Percentiles rank a stretch among this genome's conserved stretches.
phyloP scores from a whole-genome alignment of 2,329 filamentous ascomycete genomes.

The Colletotrichum caudatum region DNA sequence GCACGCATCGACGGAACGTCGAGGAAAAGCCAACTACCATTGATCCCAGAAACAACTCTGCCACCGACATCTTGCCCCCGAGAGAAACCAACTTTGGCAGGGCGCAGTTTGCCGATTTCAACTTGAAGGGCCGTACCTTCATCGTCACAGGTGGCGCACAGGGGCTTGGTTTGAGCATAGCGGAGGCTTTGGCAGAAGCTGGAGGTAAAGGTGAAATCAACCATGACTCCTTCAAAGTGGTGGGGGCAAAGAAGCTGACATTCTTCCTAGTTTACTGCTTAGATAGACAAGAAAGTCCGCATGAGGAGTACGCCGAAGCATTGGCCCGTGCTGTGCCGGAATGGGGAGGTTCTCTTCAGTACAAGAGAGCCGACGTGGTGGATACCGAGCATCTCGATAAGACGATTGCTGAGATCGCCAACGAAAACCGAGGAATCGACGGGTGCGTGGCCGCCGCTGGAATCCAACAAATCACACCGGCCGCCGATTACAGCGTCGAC shows the following conservation, averaged over 20 bases:
- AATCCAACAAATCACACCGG: constrained; percentile 75
- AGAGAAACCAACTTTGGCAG: constrained; percentile 47
- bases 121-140: constrained; percentile 74
- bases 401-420: constrained; percentile 70
- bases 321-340: constrained; percentile 71
- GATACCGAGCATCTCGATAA: constrained; percentile 70
- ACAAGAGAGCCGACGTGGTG: constrained; percentile 75
- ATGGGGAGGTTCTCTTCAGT: constrained; percentile 73
- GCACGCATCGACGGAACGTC: neutral
- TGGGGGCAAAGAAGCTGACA: neutral
- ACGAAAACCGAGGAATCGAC: constrained; percentile 71
- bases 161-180: constrained; percentile 79
- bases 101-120: constrained; percentile 74
- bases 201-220: constrained; percentile 70
- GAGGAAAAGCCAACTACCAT: constrained; percentile 44
- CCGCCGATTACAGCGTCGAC: constrained; percentile 72
- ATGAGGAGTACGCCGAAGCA: constrained; percentile 70
- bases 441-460: constrained; percentile 78
- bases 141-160: constrained; percentile 78
- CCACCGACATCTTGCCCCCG: constrained; percentile 43
- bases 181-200: constrained; percentile 80
- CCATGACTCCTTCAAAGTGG: neutral
- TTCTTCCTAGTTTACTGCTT: constrained; percentile 65
- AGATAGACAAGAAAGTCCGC: constrained; percentile 63
- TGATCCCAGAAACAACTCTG: constrained; percentile 46